Conservation (phyloP, 2,329 filamentous ascomycete genomes). For the Tolypocladium ophioglossoides region DNA sequence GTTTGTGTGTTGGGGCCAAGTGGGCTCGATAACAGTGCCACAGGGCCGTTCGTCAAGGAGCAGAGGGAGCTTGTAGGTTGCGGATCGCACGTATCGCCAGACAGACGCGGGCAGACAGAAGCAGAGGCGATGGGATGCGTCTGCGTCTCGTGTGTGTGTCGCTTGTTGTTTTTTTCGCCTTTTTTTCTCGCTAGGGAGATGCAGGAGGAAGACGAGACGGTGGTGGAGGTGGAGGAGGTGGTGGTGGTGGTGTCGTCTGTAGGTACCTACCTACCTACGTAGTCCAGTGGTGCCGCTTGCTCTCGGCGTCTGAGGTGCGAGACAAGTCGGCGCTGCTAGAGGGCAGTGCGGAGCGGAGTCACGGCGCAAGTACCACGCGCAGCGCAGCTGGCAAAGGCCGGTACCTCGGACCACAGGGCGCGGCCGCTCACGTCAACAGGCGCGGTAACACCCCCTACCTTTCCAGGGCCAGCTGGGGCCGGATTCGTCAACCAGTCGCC, state of each 20-base stretch:
- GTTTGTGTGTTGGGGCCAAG: conserved; percentile 5
- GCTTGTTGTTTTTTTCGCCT: not conserved
- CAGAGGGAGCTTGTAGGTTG: not conserved
- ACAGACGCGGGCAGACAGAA: not conserved
- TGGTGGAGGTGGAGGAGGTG: not conserved
- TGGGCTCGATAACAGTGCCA: conserved; percentile 2
- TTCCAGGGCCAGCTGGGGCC: not conserved
- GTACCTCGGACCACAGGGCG: not conserved
- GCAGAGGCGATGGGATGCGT: not conserved
- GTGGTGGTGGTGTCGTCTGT: not conserved
- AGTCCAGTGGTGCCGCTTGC: not conserved
- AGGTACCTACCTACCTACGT: no score
- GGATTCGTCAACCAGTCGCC: not conserved
- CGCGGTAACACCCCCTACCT: not conserved
- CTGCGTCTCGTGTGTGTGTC: not conserved
- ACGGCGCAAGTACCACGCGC: not conserved
- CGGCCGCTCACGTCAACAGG: not conserved
- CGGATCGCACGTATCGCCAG: not conserved
- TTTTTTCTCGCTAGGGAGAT: not conserved
- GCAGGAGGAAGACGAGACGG: conserved; percentile 2
- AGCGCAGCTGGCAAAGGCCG: not conserved
- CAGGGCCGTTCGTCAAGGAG: not conserved
- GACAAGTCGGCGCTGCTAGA: not conserved
- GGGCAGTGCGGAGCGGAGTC: not conserved
- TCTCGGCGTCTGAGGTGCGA: no score